These are phyloP conservation scores for Knufia fluminis DNA, from an alignment of 2,329 filamentous ascomycete genomes.

Conservation along the genomic window DNA sequence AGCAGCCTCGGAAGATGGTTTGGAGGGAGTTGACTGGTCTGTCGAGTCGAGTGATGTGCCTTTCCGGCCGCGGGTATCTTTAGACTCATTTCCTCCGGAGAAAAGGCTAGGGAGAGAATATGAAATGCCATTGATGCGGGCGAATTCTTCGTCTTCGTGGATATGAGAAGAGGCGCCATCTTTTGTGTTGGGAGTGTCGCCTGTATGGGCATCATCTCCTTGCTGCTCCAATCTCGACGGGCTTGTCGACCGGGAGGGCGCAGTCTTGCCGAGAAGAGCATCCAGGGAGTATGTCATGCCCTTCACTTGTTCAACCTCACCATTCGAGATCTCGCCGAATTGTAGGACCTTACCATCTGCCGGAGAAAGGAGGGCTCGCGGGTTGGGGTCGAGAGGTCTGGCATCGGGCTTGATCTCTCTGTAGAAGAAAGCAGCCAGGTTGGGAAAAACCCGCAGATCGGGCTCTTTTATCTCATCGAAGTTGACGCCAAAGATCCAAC, in stretches of 20 bases:
- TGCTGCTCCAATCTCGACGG: constrained; percentile 22
- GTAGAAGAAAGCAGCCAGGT: constrained; percentile 95
- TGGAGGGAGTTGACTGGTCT: constrained; percentile 50
- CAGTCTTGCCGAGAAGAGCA: constrained; percentile 64
- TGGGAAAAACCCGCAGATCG: constrained; percentile 82
- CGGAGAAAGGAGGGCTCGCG: constrained; percentile 72
- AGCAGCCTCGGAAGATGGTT: constrained; percentile 65
- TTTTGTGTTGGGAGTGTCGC: constrained; percentile 27
- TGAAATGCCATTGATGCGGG: constrained; percentile 84
- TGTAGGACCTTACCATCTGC: constrained; percentile 86
- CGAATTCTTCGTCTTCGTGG: constrained; percentile 82
- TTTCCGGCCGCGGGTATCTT: constrained; percentile 64
- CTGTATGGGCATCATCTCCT: constrained; percentile 26
- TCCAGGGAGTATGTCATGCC: constrained; percentile 97
- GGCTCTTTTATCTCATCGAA: constrained; percentile 78
- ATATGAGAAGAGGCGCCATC: constrained; percentile 39
- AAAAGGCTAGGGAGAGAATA: constrained; percentile 86
- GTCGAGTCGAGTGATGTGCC: constrained; percentile 59
- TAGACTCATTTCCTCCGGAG: constrained; percentile 56
- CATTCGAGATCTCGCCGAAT: constrained; percentile 82
- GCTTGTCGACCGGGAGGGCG: constrained; percentile 33
- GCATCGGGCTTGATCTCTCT: constrained; percentile 81
- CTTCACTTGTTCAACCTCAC: constrained; percentile 97
- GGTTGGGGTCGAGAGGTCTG: constrained; percentile 73
- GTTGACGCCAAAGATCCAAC: constrained; percentile 83